Evolutionary conservation across 2,329 filamentous ascomycete species (phyloP).

Genomic region (Diaporthe velutina): DNA sequence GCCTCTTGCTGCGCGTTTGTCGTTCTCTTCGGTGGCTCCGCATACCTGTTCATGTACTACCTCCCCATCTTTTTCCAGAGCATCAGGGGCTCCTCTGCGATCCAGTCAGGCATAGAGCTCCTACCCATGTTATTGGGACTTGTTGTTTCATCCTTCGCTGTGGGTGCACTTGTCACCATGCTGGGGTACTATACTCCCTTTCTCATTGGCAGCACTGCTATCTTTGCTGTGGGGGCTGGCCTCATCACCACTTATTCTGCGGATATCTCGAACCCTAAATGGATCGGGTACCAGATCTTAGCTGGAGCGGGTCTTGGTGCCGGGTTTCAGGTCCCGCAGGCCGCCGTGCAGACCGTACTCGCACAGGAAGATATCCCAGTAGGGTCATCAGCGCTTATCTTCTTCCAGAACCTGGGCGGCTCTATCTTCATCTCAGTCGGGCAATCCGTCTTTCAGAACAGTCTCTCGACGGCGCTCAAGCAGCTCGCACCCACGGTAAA

Average conservation of each 20-base stretch:
- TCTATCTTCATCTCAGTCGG: conserved; percentile 64
- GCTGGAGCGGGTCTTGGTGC: conserved; percentile 57
- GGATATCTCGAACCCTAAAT: conserved; percentile 59
- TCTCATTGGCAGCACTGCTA: conserved; percentile 53
- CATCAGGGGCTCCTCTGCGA: conserved; percentile 45
- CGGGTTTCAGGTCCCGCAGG: conserved; percentile 58
- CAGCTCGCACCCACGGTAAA: not conserved
- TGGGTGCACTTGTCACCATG: not conserved
- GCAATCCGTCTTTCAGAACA: conserved; percentile 53
- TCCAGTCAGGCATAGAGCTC: not conserved
- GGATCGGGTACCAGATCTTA: conserved; percentile 72
- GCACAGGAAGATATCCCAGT: conserved; percentile 59
- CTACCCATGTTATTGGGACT: not conserved
- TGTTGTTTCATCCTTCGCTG: not conserved
- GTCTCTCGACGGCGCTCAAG: not conserved
- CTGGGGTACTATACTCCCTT: conserved; percentile 60
- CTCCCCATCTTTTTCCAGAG: conserved; percentile 52
- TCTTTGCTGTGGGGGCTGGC: conserved; percentile 62
- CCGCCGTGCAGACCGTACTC: conserved; percentile 64
- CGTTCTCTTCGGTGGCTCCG: conserved; percentile 48
- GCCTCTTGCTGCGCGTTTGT: conserved; percentile 48
- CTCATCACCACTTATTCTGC: conserved; percentile 67
- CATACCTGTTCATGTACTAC: conserved; percentile 50
- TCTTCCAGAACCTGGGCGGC: conserved; percentile 74
- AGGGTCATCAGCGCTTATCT: conserved; percentile 62